These are phyloP conservation scores for Trichoderma sp. DNA, from an alignment of 2,329 filamentous ascomycete genomes.

Conservation along the genomic window DNA sequence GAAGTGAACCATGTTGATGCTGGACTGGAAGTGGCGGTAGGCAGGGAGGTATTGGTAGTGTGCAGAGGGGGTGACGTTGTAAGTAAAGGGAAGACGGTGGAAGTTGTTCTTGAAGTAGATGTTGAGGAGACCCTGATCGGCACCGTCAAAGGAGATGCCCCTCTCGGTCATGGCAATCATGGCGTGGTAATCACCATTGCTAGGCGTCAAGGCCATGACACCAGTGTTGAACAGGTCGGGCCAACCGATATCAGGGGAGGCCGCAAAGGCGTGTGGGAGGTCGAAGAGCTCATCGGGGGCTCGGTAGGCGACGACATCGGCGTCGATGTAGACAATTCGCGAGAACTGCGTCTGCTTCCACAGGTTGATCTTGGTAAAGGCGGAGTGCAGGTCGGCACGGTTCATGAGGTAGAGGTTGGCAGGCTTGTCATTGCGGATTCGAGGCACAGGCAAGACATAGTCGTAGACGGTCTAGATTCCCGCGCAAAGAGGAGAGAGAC, in stretches of 20 bases:
- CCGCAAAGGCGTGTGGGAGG: slow-evolving; percentile 55
- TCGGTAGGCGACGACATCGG: slow-evolving; percentile 85
- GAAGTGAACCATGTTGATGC: slow-evolving; percentile 89
- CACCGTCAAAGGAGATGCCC: slow-evolving; percentile 93
- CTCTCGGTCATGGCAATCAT: slow-evolving; percentile 78
- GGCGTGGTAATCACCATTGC: slow-evolving; percentile 83
- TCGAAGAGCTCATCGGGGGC: slow-evolving; percentile 92
- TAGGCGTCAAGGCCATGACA: slow-evolving; percentile 85
- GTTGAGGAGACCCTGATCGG: slow-evolving; percentile 92
- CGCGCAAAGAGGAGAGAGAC: not conserved
- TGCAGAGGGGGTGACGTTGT: slow-evolving; percentile 94
- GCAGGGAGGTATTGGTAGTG: slow-evolving; percentile 98
- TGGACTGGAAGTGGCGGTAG: slow-evolving; percentile 86
- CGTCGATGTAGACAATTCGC: slow-evolving; percentile 91
- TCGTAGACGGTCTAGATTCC: slow-evolving; percentile 70
- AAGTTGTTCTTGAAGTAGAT: slow-evolving; percentile 84
- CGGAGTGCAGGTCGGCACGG: slow-evolving; percentile 81
- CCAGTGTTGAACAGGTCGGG: slow-evolving; percentile 98
- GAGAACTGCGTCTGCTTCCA: slow-evolving; percentile 90
- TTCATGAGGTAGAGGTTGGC: slow-evolving; percentile 90
- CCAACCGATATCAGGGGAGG: slow-evolving; percentile 95
- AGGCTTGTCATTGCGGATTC: slow-evolving; percentile 71
- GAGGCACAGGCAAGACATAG: slow-evolving; percentile 79
- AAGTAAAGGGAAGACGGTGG: slow-evolving; percentile 88
- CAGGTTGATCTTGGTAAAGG: slow-evolving; percentile 93